These are phyloP conservation scores for Amphirosellinia nigrospora DNA, from an alignment of 495 filamentous ascomycete species.

Conservation along the genomic window DNA sequence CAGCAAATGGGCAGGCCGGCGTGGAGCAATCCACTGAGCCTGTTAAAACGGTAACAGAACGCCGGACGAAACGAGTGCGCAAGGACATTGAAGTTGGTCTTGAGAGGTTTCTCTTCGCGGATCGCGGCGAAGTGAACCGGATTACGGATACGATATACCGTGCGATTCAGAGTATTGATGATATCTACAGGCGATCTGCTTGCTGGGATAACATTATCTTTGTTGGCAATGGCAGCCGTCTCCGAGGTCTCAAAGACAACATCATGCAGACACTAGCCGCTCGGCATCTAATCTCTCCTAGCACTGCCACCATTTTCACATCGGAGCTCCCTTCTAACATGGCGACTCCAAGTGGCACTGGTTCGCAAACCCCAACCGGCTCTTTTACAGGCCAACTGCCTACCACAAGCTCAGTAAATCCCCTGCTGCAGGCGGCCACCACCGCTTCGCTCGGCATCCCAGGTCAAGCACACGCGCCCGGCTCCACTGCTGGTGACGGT, in stretches of 20 bases:
- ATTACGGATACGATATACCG: constrained; percentile 84
- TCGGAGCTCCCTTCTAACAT: constrained; percentile 92
- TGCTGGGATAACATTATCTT: constrained; percentile 91
- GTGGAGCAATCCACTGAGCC: constrained; percentile 16
- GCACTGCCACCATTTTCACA: constrained; percentile 91
- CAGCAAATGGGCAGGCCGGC: constrained; percentile 28
- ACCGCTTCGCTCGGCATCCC: constrained; percentile 65
- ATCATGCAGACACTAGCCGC: constrained; percentile 76
- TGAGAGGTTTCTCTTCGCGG: constrained; percentile 85
- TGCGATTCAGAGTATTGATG: constrained; percentile 76
- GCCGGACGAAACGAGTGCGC: constrained; percentile 54
- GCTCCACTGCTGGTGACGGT: constrained; percentile 46
- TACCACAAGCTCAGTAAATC: constrained; percentile 72
- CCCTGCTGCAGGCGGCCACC: constrained; percentile 90
- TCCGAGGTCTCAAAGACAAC: constrained; percentile 87
- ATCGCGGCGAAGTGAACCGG: constrained; percentile 72
- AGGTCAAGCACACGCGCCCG: constrained; percentile 45
- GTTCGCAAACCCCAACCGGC: constrained; percentile 81
- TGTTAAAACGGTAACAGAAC: constrained; percentile 39
- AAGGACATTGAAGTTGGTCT: constrained; percentile 84
- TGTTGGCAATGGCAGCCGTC: constrained; percentile 83
- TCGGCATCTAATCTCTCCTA: constrained; percentile 89
- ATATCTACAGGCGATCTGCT: constrained; percentile 77
- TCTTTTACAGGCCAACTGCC: constrained; percentile 64
- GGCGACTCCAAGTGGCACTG: constrained; percentile 87